These are phyloP conservation scores for Lanzia echinophila DNA, from an alignment of 2,329 filamentous ascomycete species.

Conservation along the genomic window DNA sequence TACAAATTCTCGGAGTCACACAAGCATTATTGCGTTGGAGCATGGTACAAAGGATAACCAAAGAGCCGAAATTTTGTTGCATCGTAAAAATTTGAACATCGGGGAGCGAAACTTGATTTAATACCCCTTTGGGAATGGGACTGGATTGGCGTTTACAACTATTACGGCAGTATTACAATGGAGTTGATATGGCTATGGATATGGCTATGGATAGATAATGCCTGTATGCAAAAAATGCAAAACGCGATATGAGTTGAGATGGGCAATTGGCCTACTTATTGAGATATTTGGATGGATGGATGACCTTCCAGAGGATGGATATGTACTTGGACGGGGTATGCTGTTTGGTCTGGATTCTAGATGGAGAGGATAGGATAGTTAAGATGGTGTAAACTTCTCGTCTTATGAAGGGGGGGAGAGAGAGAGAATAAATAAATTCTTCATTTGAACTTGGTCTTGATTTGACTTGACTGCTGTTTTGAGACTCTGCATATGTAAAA, in stretches of 20 bases:
- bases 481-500: too few species aligned
- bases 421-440: too few species aligned
- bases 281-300: too few species aligned
- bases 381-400: too few species aligned
- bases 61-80: neutral
- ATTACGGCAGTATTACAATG: neutral
- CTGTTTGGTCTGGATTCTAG: too few species aligned
- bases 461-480: too few species aligned
- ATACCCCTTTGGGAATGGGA: slow-evolving; percentile 1
- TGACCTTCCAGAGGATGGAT: too few species aligned
- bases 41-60: neutral
- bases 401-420: too few species aligned
- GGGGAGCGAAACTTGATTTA: neutral
- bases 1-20: neutral
- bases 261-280: too few species aligned
- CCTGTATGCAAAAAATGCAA: neutral
- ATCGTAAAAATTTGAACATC: neutral
- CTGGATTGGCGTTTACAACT: neutral
- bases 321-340: too few species aligned
- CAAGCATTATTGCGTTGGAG: neutral
- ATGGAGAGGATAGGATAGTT: too few species aligned
- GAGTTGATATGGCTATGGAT: neutral
- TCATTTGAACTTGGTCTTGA: too few species aligned
- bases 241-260: neutral
- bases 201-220: neutral